Base-by-base conservation (phyloP, 805 yeast genomes). In the Schwanniomyces occidentalis region DNA sequence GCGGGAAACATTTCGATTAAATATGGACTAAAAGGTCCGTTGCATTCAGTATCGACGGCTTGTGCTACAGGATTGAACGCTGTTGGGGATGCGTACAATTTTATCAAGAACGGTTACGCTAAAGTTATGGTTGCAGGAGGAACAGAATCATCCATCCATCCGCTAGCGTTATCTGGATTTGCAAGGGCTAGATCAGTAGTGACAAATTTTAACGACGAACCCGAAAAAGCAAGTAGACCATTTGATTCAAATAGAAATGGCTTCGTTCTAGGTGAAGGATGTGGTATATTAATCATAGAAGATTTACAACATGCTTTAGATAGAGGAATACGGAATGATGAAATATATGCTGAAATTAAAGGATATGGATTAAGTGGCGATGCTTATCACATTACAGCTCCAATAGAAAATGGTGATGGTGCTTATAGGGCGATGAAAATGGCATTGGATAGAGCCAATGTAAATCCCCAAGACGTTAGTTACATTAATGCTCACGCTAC, bases 401-500 rank as follows among this genome's bases (percentile, higher is more conserved):
- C 99, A 0, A 71, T 75, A 3, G 80, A 76, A 17, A 74, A 77
- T 38, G 98, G 98, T 1, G 71, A 75, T 20, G 99, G 98, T 8
- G 98, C 97, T 0, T 69, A 56, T 41, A 65, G 85, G 42, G 82
- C 97, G 2, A 93, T 93, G 95, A 61, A 69, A 30, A 74, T 76
- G 73, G 95, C 98, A 0, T 43, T 90, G 16, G 54, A 63, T 16
- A 62, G 68, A 12, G 80, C 82, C 1, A 68, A 68, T 0, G 38
- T 82, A 2, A 53, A 55, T 1, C 71, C 80, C 0, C 28, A 51
- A 3, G 67, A 75, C 2, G 69, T 91, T 13, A 88, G 75, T 29
- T 93, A 89, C 52, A 71, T 93, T 30, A 93, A 95, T 60, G 97
- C 99, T 2, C 99, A 93, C 59, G 99, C 99, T 0, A 93, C 99